Percentiles rank a stretch among this genome's conserved stretches.
These are phyloP conservation scores for Phanerochaete sordida DNA, from an alignment of 768 basidiomycete species.

Conservation along the genomic window DNA sequence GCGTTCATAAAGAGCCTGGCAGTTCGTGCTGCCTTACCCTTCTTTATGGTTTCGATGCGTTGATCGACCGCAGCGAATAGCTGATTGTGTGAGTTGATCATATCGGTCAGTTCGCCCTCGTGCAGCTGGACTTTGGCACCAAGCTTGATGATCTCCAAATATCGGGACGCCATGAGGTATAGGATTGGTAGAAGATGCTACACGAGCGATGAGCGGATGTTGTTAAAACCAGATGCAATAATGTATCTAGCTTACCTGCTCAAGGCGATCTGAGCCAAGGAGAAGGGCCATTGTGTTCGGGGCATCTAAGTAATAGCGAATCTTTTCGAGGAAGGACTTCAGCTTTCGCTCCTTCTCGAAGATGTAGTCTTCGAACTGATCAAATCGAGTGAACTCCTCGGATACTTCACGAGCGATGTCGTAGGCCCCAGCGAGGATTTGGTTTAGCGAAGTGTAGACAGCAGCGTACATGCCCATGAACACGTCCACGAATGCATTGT, in stretches of 20 bases:
- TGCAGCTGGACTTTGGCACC: not conserved
- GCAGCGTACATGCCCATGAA: not conserved
- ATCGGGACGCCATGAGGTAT: slow-evolving; percentile 1
- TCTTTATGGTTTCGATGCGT: not conserved
- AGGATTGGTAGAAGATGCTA: slow-evolving; percentile 4
- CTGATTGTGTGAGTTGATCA: not conserved
- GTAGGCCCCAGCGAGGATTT: slow-evolving; percentile 11
- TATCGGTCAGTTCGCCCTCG: not conserved
- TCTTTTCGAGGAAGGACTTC: not conserved
- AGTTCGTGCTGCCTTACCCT: not conserved
- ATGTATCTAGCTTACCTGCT: slow-evolving; percentile 5
- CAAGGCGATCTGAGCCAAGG: slow-evolving; percentile 4
- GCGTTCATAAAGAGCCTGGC: not conserved
- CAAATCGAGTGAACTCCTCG: slow-evolving; percentile 2
- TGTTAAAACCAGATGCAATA: not conserved
- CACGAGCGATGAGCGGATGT: no score
- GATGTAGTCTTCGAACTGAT: slow-evolving; percentile 5
- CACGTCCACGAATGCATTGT: not conserved
- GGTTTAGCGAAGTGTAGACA: not conserved
- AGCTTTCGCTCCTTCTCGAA: slow-evolving; percentile 5
- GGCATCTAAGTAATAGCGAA: slow-evolving; percentile 13
- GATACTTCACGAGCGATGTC: not conserved
- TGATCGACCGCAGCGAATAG: not conserved
- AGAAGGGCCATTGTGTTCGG: slow-evolving; percentile 10
- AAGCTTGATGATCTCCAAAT: not conserved